These are phyloP conservation scores for Olyra latifolia DNA, from an alignment of 176 grass and related monocot genomes.

Conservation along the genomic window DNA sequence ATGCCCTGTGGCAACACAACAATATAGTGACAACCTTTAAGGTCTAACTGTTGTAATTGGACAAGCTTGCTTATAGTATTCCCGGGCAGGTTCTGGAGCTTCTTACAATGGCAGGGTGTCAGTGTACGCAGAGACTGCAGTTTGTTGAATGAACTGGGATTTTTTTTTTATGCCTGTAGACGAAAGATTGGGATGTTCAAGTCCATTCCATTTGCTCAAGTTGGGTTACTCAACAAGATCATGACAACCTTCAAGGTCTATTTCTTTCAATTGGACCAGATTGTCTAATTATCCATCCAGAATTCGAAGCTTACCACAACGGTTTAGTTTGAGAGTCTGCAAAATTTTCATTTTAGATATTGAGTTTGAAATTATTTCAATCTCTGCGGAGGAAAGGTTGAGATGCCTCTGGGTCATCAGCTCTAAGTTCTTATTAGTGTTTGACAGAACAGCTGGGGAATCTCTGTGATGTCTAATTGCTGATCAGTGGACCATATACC, in stretches of 20 bases:
- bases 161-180: neutral
- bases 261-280: neutral
- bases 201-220: neutral
- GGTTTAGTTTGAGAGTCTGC: neutral
- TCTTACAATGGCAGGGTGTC: neutral
- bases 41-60: neutral
- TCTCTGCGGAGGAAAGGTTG: neutral
- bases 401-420: neutral
- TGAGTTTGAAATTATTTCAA: neutral
- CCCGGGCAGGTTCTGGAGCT: neutral
- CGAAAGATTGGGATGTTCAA: constrained; percentile 8
- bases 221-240: neutral
- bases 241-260: constrained; percentile 25
- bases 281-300: neutral
- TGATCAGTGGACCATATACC: neutral
- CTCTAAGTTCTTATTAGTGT: neutral
- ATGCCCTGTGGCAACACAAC: neutral
- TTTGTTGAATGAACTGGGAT: neutral
- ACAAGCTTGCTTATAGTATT: neutral
- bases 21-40: constrained; percentile 14
- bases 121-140: neutral
- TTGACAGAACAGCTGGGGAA: neutral
- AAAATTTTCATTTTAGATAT: neutral
- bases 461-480: constrained; percentile 9
- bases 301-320: neutral